These are phyloP conservation scores for Saccharomyces uvarum DNA, from an alignment of 1,139 yeast genomes.

Conservation along the genomic window DNA sequence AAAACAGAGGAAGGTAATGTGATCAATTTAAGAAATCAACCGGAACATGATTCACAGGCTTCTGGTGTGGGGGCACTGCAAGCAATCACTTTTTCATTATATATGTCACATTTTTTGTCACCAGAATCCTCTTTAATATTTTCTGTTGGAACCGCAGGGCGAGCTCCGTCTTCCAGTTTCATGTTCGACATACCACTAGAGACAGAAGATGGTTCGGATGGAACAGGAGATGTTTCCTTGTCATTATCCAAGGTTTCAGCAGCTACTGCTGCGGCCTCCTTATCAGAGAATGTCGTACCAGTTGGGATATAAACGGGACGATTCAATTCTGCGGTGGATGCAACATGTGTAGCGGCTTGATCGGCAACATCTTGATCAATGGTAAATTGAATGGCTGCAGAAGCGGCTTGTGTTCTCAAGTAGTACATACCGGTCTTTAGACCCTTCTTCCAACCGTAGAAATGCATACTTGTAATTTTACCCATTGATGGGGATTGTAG, in stretches of 20 bases:
- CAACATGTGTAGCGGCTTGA: slow-evolving; percentile 46
- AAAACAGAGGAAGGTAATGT: neutral
- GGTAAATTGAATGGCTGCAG: slow-evolving; percentile 89
- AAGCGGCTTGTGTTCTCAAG: slow-evolving; percentile 89
- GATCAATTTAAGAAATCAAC: slow-evolving; percentile 38
- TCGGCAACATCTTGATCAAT: slow-evolving; percentile 54
- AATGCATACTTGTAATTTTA: slow-evolving; percentile 93
- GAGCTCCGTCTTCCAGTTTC: slow-evolving; percentile 9
- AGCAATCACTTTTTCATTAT: slow-evolving; percentile 86
- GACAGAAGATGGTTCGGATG: slow-evolving; percentile 12
- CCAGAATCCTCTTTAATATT: slow-evolving; percentile 13
- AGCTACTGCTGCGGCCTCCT: slow-evolving; percentile 6
- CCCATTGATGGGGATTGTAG: slow-evolving; percentile 85
- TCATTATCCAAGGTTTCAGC: slow-evolving; percentile 13
- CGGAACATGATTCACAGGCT: slow-evolving; percentile 98
- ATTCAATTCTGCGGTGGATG: slow-evolving; percentile 48
- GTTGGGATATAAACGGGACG: slow-evolving; percentile 46
- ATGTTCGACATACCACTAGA: slow-evolving; percentile 22
- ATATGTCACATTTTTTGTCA: slow-evolving; percentile 53
- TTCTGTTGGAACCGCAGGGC: slow-evolving; percentile 6
- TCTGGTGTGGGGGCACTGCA: slow-evolving; percentile 96
- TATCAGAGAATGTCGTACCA: slow-evolving; percentile 21
- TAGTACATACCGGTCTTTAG: slow-evolving; percentile 98
- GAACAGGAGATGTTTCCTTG: slow-evolving; percentile 12
- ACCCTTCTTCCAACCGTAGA: slow-evolving; percentile 95